Conservation (phyloP, 164 flowering plant genomes). For the Tinospora cordifolia region DNA sequence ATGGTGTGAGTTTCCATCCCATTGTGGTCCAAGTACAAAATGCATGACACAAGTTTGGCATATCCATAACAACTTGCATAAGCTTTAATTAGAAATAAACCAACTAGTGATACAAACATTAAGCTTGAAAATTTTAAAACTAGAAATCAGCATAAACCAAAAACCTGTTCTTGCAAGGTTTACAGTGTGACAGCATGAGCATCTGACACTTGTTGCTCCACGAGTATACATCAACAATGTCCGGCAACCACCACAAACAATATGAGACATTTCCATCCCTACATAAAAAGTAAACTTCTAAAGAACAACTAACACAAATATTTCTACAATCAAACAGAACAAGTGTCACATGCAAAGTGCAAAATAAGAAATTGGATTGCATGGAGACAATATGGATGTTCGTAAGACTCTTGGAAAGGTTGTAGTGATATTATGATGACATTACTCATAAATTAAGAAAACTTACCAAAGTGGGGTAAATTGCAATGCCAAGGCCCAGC, state of each 20-base stretch:
- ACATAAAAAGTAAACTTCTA: constrained; percentile 4
- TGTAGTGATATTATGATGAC: too few species aligned
- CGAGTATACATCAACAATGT: constrained; percentile 84
- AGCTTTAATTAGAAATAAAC: not conserved
- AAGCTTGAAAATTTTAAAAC: not conserved
- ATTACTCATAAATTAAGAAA: too few species aligned
- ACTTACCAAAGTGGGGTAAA: too few species aligned
- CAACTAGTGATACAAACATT: not conserved
- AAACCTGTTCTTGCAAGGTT: constrained; percentile 58
- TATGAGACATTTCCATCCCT: constrained; percentile 87
- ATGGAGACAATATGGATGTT: too few species aligned
- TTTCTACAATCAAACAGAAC: not conserved
- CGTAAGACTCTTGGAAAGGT: too few species aligned
- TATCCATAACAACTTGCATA: not conserved
- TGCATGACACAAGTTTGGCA: not conserved
- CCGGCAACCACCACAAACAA: constrained; percentile 86
- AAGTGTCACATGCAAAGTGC: too few species aligned
- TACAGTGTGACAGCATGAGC: constrained; percentile 89
- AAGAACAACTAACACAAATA: not conserved
- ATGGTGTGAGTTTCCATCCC: not conserved
- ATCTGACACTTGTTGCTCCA: constrained; percentile 92
- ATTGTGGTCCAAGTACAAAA: not conserved
- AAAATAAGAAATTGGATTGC: too few species aligned
- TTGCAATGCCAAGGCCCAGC: too few species aligned
- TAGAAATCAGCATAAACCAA: not conserved